Percentiles rank a stretch among this genome's conserved stretches.
Evolutionary conservation across 2,329 filamentous ascomycete genomes (phyloP).

Genomic region (Aspergillus sp.): DNA sequence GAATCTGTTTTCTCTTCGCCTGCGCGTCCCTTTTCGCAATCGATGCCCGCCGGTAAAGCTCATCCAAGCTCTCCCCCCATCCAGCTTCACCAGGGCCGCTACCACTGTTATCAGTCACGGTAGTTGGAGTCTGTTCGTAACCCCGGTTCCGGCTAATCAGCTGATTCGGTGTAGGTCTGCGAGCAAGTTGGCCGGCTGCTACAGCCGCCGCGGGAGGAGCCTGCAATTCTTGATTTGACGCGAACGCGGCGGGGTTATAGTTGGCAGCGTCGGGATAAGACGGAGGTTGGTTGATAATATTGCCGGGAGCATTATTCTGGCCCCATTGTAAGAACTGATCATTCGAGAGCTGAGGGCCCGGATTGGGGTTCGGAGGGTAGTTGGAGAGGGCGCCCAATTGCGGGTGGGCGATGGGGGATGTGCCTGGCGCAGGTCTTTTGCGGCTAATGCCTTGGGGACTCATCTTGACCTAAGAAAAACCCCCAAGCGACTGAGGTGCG

Average conservation of each 20-base stretch:
- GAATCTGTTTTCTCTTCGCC: slow-evolving; percentile 87
- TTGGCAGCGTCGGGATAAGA: slow-evolving; percentile 36
- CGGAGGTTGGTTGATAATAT: slow-evolving; percentile 14
- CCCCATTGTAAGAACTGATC: slow-evolving; percentile 51
- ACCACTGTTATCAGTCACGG: slow-evolving; percentile 22
- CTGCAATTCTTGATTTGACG: slow-evolving; percentile 44
- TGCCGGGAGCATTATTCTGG: slow-evolving; percentile 30
- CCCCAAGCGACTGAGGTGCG: too few relatives aligned
- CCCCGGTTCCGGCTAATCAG: slow-evolving; percentile 29
- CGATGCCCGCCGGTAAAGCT: slow-evolving; percentile 69
- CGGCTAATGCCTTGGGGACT: slow-evolving; percentile 41
- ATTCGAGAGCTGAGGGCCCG: slow-evolving; percentile 39
- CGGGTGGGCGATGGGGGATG: slow-evolving; percentile 54
- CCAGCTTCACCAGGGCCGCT: slow-evolving; percentile 27
- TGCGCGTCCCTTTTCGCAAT: slow-evolving; percentile 81
- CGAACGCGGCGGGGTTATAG: slow-evolving; percentile 20
- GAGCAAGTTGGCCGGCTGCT: slow-evolving; percentile 35
- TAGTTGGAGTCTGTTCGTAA: slow-evolving; percentile 29
- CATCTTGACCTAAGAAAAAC: slow-evolving; percentile 19
- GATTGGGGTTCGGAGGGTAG: slow-evolving; percentile 37
- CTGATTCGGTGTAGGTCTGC: slow-evolving; percentile 32
- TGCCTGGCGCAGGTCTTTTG: slow-evolving; percentile 68
- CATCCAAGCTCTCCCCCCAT: slow-evolving; percentile 59
- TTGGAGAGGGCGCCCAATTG: slow-evolving; percentile 45
- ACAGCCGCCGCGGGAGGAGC: slow-evolving; percentile 37